A percentile compares a stretch with the other conserved stretches of the same genome.
Conservation (phyloP, 129 eudicot species). For the Pulicaria dysenterica region DNA sequence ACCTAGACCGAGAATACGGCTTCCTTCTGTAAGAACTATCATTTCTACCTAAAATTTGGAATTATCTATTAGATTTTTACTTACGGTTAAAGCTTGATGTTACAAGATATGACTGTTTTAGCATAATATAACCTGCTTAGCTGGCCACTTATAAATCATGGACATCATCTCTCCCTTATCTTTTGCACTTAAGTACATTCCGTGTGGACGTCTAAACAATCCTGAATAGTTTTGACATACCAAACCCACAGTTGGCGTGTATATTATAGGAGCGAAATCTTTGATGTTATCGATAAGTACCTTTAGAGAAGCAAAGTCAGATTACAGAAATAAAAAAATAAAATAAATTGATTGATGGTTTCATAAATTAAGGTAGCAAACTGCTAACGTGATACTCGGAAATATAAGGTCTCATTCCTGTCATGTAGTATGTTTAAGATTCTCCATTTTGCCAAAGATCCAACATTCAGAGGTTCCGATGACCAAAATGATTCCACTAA, state of each 20-base stretch:
- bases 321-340: no score
- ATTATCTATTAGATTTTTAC: no score
- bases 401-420: no score
- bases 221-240: constrained; percentile 21
- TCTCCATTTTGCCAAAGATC: no score
- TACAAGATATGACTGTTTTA: no score
- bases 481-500: no score
- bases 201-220: constrained; percentile 18
- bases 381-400: no score
- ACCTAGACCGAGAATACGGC: constrained; percentile 23
- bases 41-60: constrained; percentile 24
- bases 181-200: constrained; percentile 18
- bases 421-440: no score
- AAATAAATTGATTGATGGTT: no score
- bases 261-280: constrained; percentile 19
- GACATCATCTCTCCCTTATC: constrained; percentile 22
- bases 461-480: no score
- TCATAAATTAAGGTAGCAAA: no score
- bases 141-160: constrained; percentile 19
- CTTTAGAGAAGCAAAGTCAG: not conserved
- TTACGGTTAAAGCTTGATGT: no score
- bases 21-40: constrained; percentile 23
- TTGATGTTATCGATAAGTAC: constrained; percentile 16
- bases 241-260: constrained; percentile 20
- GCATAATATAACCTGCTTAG: constrained; percentile 9